phyloP scores from a whole-genome alignment of 2,329 filamentous ascomycete genomes.

The Penicillium corylophilum region DNA sequence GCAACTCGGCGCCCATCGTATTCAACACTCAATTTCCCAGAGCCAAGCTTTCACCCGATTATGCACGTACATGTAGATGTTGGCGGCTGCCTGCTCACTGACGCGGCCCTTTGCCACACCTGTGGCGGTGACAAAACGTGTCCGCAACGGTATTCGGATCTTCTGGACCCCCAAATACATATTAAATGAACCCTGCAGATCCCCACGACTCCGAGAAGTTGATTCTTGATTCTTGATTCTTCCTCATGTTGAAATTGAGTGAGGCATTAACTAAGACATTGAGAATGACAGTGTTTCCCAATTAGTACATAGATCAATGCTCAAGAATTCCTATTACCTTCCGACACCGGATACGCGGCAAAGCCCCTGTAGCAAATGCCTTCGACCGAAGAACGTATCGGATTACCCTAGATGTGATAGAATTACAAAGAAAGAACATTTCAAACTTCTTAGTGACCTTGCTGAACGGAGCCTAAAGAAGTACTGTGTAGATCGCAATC shows the following conservation, averaged over 20 bases:
- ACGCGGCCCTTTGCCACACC: slow-evolving; percentile 21
- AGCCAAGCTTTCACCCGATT: too few relatives aligned
- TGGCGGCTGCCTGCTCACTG: slow-evolving; percentile 41
- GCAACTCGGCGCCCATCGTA: too few relatives aligned
- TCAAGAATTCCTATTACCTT: background rate
- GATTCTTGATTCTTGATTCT: background rate
- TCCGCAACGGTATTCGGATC: background rate
- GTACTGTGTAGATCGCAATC: background rate
- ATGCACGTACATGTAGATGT: slow-evolving; percentile 55
- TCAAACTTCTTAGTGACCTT: background rate
- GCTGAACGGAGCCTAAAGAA: background rate
- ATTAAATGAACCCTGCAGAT: slow-evolving; percentile 12
- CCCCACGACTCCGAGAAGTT: background rate
- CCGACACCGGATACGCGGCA: slow-evolving; percentile 1
- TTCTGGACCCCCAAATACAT: background rate
- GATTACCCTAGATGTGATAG: background rate
- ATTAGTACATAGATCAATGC: background rate
- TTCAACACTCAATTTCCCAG: background rate
- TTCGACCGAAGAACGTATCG: background rate
- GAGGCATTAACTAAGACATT: background rate
- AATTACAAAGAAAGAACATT: background rate
- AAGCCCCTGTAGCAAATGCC: background rate
- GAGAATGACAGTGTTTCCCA: background rate
- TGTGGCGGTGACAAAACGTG: slow-evolving; percentile 12
- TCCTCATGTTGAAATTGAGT: background rate